phyloP scores from a whole-genome alignment of 805 yeast genomes.

The Nakazawaea molendinolei region DNA sequence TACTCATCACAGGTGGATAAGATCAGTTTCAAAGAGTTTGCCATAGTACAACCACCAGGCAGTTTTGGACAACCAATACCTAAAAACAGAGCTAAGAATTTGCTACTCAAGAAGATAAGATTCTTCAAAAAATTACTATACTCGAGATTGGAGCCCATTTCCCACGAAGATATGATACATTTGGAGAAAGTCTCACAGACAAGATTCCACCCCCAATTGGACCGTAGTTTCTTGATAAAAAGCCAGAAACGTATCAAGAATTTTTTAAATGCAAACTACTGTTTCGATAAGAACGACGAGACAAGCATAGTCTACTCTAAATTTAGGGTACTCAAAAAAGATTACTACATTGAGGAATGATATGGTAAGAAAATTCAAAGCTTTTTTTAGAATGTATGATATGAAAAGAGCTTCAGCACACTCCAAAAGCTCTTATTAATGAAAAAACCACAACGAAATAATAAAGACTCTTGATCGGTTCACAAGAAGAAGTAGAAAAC shows the following conservation, averaged over 20 bases:
- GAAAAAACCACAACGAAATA: too few relatives aligned
- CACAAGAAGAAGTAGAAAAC: too few relatives aligned
- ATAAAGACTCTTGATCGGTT: too few relatives aligned
- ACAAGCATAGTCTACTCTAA: not conserved
- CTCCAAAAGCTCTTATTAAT: too few relatives aligned
- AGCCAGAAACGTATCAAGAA: not conserved
- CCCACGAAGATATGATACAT: not conserved
- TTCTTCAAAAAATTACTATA: slow-evolving; percentile 10
- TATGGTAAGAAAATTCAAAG: too few relatives aligned
- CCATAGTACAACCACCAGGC: not conserved
- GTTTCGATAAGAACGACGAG: not conserved
- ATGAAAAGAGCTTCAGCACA: too few relatives aligned
- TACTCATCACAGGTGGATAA: not conserved
- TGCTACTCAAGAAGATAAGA: not conserved
- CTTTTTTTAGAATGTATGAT: too few relatives aligned
- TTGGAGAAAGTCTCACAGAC: slow-evolving; percentile 2
- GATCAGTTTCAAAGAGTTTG: not conserved
- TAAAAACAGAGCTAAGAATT: not conserved
- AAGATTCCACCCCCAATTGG: not conserved
- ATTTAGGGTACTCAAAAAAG: slow-evolving; percentile 1
- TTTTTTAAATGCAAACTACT: not conserved
- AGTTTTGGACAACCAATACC: slow-evolving; percentile 8
- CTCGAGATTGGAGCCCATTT: slow-evolving; percentile 1
- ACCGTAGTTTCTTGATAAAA: not conserved
- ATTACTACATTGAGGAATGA: too few relatives aligned